Conservation (phyloP, 2,329 filamentous ascomycete species). For the Hypoxylon sp. region DNA sequence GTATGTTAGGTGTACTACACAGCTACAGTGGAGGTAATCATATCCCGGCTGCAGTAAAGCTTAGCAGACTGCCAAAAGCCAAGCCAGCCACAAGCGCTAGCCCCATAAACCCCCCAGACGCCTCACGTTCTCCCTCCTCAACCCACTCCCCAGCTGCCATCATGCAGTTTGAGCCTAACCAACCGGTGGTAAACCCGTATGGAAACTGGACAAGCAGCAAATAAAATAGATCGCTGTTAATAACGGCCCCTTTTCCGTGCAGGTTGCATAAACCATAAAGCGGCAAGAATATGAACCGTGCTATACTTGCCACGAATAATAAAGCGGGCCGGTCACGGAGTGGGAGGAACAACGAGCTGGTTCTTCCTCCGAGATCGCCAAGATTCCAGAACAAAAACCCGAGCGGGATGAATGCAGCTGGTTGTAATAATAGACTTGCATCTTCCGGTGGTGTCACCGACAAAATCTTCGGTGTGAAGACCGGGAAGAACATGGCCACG, state of each 20-base stretch:
- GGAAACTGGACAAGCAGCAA: constrained; percentile 84
- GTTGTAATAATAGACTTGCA: constrained; percentile 74
- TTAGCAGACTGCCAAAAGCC: constrained; percentile 87
- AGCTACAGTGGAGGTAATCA: constrained; percentile 45
- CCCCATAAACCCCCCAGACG: constrained; percentile 94
- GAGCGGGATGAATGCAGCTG: constrained; percentile 87
- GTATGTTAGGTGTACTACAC: neutral
- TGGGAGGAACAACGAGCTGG: constrained; percentile 72
- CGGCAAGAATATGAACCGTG: constrained; percentile 80
- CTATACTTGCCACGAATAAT: constrained; percentile 77
- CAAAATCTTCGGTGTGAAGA: constrained; percentile 82
- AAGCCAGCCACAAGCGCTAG: constrained; percentile 88
- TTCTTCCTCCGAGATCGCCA: constrained; percentile 84
- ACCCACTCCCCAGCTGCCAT: constrained; percentile 90
- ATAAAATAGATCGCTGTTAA: constrained; percentile 90
- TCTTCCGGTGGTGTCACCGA: constrained; percentile 59
- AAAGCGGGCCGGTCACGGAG: constrained; percentile 72
- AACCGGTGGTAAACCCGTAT: constrained; percentile 90
- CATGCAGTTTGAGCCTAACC: constrained; percentile 89
- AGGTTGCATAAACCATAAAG: constrained; percentile 94
- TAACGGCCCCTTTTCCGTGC: constrained; percentile 77
- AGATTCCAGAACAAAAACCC: constrained; percentile 95
- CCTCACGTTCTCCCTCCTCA: constrained; percentile 84
- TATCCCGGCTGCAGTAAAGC: constrained; percentile 78
- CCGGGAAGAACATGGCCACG: constrained; percentile 94